Base-by-base conservation (phyloP, 495 filamentous ascomycete species). In the Sphaerosporella brunnea region DNA sequence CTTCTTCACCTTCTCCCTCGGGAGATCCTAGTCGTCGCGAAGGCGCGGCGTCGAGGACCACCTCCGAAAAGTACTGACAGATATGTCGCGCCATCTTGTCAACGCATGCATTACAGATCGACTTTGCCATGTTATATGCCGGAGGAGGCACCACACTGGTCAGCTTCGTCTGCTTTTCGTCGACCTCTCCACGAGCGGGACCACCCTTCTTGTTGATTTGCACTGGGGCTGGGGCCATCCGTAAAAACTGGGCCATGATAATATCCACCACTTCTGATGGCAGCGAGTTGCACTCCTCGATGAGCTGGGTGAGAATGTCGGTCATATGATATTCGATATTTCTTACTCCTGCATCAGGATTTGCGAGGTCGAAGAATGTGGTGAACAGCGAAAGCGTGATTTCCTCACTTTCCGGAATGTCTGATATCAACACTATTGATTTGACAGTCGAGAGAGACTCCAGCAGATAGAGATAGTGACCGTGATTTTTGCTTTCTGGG, bases 11-110 rank as follows among this genome's bases (percentile, higher is more conserved):
- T 36, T 87, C 84, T 5, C 72, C 73, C 18, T 81, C 80, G 45
- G 80, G 82, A 5, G 74, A 70, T 42, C 53, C 30, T 58, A 16
- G 48, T 42, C 13, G 8, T 7, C 53, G 28, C 61, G 56, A 53
- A 2, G 75, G 71, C 0, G 88, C 84, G 10, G 82, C 79, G 54
- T 94, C 83, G 37, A 94, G 74, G 45, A 99, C 88, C 19, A 96
- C 84, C 49, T 94, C 84, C 62, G 86, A 90, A 64, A 99, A 99
- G 60, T 95, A 99, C 58, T 92, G 86, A 52, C 84, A 86, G 46
- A 95, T 79, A 54, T 85, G 80, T 40, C 85, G 78, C 1, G 84
- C 79, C 88, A 99, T 95, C 61, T 86, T 83, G 50, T 93, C 90
- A 1, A 82, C 77, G 48, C 77, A 88, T n/a, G 71, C 67, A 55